A percentile compares a stretch with the other conserved stretches of the same genome.
Evolutionary conservation across 2,329 filamentous ascomycete species (phyloP).

Genomic region (Trichoderma lentiforme): DNA sequence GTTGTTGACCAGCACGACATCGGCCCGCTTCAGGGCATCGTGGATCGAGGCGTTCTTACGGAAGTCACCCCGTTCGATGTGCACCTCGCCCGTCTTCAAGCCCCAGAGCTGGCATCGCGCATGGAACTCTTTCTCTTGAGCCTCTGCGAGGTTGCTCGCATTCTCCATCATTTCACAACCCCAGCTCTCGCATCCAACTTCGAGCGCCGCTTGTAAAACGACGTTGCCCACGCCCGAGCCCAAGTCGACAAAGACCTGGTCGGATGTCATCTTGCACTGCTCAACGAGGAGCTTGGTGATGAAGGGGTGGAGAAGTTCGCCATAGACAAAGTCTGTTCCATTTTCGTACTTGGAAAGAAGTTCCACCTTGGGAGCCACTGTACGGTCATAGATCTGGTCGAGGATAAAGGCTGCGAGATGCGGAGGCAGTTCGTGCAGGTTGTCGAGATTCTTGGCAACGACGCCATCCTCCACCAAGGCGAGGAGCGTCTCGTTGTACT

Average conservation of each 20-base stretch:
- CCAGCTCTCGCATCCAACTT: conserved; percentile 92
- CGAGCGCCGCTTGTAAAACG: conserved; percentile 86
- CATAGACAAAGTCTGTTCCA: conserved; percentile 91
- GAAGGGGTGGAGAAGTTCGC: conserved; percentile 84
- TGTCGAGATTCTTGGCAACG: conserved; percentile 68
- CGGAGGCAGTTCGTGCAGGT: conserved; percentile 65
- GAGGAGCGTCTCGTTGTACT: conserved; percentile 72
- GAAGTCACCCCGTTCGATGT: conserved; percentile 81
- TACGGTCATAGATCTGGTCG: conserved; percentile 84
- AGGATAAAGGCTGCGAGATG: conserved; percentile 77
- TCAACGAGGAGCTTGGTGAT: conserved; percentile 75
- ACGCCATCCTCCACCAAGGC: conserved; percentile 65
- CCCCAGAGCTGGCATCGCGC: conserved; percentile 90
- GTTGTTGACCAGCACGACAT: conserved; percentile 98
- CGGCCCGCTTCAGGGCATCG: conserved; percentile 73
- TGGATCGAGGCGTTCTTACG: conserved; percentile 68
- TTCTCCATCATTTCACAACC: conserved; percentile 96
- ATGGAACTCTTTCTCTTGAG: conserved; percentile 78
- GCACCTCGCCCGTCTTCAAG: conserved; percentile 72
- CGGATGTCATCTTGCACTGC: conserved; percentile 72
- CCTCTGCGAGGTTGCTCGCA: conserved; percentile 75
- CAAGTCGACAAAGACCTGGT: conserved; percentile 87
- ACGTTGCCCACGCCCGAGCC: conserved; percentile 97
- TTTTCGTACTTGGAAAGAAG: conserved; percentile 81
- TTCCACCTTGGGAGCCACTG: conserved; percentile 85